Conservation (phyloP, 148 eudicot genomes). For the Polygonum maritimum region DNA sequence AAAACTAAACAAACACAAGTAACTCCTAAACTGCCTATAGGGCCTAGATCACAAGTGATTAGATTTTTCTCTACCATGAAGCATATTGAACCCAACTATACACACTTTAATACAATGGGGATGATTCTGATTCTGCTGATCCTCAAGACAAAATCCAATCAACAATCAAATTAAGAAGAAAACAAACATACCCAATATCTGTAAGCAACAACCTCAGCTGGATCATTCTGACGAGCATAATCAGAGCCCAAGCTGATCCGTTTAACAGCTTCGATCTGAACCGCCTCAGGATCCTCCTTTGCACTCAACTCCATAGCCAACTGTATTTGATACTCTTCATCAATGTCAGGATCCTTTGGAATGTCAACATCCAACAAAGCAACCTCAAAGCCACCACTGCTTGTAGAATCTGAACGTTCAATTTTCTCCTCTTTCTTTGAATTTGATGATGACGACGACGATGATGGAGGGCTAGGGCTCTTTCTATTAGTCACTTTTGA, state of each 20-base stretch:
- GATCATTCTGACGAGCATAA: slow-evolving; percentile 48
- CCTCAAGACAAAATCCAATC: neutral
- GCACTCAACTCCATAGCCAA: slow-evolving; percentile 95
- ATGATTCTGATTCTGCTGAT: neutral
- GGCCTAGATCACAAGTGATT: neutral
- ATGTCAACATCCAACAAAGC: slow-evolving; percentile 44
- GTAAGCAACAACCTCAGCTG: slow-evolving; percentile 75
- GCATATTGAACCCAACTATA: neutral
- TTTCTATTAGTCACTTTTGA: slow-evolving; percentile 51
- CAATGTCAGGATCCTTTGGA: slow-evolving; percentile 49
- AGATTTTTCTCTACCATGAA: neutral
- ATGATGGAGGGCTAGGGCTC: slow-evolving; percentile 60
- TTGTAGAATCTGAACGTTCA: slow-evolving; percentile 45
- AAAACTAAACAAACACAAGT: too few relatives aligned
- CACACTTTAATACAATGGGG: neutral
- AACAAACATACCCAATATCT: slow-evolving; percentile 67
- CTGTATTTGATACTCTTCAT: slow-evolving; percentile 89
- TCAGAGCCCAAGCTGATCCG: slow-evolving; percentile 91
- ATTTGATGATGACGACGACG: slow-evolving; percentile 61
- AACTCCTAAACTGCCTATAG: neutral
- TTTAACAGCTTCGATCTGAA: slow-evolving; percentile 95
- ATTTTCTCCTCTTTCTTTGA: slow-evolving; percentile 27
- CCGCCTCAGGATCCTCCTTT: slow-evolving; percentile 96
- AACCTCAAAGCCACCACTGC: slow-evolving; percentile 40
- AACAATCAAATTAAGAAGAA: neutral